Conservation (phyloP, 148 eudicot species). For the Agrostemma githago region DNA sequence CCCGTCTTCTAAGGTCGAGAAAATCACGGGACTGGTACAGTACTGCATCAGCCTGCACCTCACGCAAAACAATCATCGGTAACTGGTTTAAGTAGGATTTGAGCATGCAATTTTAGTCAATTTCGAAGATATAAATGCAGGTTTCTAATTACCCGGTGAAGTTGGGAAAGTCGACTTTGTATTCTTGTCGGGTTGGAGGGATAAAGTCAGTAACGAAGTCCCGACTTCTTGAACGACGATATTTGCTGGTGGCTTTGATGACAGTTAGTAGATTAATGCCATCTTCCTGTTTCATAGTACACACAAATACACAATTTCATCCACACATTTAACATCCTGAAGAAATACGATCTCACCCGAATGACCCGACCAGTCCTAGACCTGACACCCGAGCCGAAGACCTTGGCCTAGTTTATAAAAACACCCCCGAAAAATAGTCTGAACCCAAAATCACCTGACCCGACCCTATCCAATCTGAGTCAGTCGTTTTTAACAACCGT, state of each 20-base stretch:
- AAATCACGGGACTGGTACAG: constrained; percentile 56
- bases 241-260: constrained; percentile 62
- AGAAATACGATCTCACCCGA: not conserved
- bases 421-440: no score
- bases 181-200: constrained; percentile 80
- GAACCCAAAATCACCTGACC: no score
- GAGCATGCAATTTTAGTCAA: not conserved
- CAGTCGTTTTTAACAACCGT: not conserved
- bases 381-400: no score
- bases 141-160: constrained; percentile 38
- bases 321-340: constrained; percentile 8
- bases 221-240: constrained; percentile 64
- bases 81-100: not conserved
- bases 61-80: not conserved
- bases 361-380: no score
- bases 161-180: constrained; percentile 29
- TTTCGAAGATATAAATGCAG: not conserved
- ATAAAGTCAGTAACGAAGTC: constrained; percentile 61
- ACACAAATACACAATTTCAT: constrained; percentile 1
- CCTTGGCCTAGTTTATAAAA: no score
- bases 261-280: constrained; percentile 73
- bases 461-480: no score
- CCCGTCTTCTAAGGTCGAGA: constrained; percentile 79
- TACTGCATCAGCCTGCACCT: constrained; percentile 48
- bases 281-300: constrained; percentile 67